Conservation (phyloP, 2,329 filamentous ascomycete genomes). For the Diaporthe caulivora region DNA sequence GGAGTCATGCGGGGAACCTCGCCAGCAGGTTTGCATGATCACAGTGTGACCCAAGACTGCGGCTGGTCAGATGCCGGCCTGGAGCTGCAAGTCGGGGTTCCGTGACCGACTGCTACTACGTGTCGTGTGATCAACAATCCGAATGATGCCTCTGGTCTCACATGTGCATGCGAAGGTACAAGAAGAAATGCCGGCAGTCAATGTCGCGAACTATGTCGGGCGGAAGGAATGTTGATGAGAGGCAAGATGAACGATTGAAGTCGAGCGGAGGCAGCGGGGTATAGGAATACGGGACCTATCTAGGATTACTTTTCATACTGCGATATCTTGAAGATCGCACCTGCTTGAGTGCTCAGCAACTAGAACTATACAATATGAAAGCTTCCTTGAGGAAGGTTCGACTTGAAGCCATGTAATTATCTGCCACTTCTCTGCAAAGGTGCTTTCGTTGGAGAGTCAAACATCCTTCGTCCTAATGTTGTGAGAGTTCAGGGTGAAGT, state of each 20-base stretch:
- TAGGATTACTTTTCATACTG: neutral
- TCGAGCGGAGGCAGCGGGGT: constrained; percentile 5
- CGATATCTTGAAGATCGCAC: neutral
- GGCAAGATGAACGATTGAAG: neutral
- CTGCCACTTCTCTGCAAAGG: neutral
- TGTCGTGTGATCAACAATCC: constrained; percentile 14
- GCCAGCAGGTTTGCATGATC: neutral
- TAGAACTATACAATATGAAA: neutral
- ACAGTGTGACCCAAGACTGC: constrained; percentile 5
- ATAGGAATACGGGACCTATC: neutral
- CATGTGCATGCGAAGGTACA: neutral
- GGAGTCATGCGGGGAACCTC: constrained; percentile 15
- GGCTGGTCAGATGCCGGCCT: constrained; percentile 12
- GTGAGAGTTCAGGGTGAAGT: too few relatives aligned
- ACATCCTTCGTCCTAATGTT: neutral
- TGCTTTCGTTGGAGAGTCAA: neutral
- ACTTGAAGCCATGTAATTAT: neutral
- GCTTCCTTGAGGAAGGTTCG: neutral
- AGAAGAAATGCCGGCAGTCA: neutral
- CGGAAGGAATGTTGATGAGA: neutral
- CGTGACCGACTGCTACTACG: neutral
- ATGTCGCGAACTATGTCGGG: neutral
- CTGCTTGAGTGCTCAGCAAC: too few relatives aligned
- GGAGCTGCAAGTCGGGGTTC: constrained; percentile 18
- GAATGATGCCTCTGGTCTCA: neutral